phyloP scores from a whole-genome alignment of 345 rosid species.

The Syzygium jambos region DNA sequence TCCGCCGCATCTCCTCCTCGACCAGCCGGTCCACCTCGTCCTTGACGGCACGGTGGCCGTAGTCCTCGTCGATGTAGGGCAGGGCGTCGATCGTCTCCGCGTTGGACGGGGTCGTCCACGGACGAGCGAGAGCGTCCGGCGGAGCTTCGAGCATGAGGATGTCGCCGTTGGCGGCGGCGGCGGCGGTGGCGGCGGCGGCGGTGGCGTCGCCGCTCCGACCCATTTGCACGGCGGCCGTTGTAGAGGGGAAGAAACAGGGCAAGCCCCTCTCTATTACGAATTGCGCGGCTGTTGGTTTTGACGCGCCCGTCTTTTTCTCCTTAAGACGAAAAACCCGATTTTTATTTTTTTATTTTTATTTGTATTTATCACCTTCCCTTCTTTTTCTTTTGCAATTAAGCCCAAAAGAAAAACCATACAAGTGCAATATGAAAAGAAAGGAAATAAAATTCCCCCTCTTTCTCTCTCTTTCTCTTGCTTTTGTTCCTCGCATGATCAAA shows the following conservation, averaged over 20 bases:
- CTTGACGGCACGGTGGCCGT: conserved; percentile 60
- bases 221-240: not conserved
- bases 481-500: not conserved
- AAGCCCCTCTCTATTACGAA: not conserved
- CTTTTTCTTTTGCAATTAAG: not conserved
- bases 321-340: not conserved
- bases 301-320: not conserved
- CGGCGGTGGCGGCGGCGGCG: conserved; percentile 8
- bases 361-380: not conserved
- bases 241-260: not conserved
- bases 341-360: not conserved
- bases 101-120: conserved; percentile 52
- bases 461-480: not conserved
- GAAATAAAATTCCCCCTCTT: not conserved
- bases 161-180: conserved; percentile 30
- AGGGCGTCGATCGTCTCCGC: conserved; percentile 84
- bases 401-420: not conserved
- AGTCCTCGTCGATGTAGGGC: conserved; percentile 96
- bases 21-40: conserved; percentile 83
- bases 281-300: not conserved
- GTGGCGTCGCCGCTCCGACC: not conserved
- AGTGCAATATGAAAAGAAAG: not conserved
- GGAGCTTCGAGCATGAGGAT: conserved; percentile 72
- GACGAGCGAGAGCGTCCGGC: conserved; percentile 31
- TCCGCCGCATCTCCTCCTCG: conserved; percentile 95